Evolutionary conservation across 139 green algal genomes (phyloP), one percentile per base, ranked within the genome.

Genomic region (Prasinococcaceae sp.): DNA sequence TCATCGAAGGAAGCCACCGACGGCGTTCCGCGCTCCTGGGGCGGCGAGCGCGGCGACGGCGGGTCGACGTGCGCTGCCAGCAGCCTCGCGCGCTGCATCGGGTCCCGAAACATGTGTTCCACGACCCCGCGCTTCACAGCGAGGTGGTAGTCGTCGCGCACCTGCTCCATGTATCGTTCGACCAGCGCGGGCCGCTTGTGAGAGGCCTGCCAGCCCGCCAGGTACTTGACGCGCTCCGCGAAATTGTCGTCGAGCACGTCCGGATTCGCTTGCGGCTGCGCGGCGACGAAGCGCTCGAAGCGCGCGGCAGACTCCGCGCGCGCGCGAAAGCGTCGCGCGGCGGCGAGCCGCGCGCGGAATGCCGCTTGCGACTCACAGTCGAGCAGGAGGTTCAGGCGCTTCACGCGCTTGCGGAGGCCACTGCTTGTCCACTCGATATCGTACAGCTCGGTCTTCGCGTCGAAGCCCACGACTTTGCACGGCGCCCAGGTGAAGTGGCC

Each of bases 371-470:
- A 70, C 57, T 84, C 76, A 30, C 69, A 52, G 26, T 73, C 56
- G 33, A 84, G 76, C 0, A 84, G 40, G 26, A 87, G 44, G 62
- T 84, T 84, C 8, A 87, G 63, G 2, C 76, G 69, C 63, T 79
- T 81, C 27, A 81, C 76, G 61, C 65, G 69, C 48, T 86, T 86
- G 3, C 50, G 66, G 23, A 50, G 65, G 4, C 66, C 55, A n/a
- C 55, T 74, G 14, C 51, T 30, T 6, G 58, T 33, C 76, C 79
- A 84, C 44, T 70, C 52, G 8, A 84, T 74, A 0, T 61, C 27
- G 61, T 72, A 80, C 57, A 74, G 47, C 39, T 78, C 66, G n/a
- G 55, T 56, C 3, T 39, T 30, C 46, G 46, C 56, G 53, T 61
- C 47, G 52, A 62, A 65, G 24, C 12, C 37, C 25, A 59, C 16